Percentiles rank a stretch among this genome's conserved stretches.
Evolutionary conservation across 129 eudicot species (phyloP).

Genomic region (Mikania micrantha): DNA sequence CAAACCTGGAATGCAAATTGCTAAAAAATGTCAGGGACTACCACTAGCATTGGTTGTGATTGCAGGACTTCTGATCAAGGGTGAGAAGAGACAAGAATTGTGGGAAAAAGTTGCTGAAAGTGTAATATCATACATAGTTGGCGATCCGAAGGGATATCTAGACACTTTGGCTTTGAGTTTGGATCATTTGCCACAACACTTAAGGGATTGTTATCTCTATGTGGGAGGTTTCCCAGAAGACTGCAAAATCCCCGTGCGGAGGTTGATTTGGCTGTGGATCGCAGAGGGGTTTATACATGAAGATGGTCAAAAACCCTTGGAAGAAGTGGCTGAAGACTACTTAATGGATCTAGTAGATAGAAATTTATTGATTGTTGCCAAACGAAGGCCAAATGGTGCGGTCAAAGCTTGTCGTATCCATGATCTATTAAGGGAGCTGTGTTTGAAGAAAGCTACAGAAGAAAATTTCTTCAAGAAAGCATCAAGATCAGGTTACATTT

Average conservation of each 20-base stretch:
- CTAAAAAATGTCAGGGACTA: slow-evolving; percentile 29
- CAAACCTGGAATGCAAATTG: slow-evolving; percentile 26
- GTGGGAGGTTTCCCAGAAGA: slow-evolving; percentile 24
- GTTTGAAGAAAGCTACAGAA: slow-evolving; percentile 19
- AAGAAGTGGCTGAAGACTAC: slow-evolving; percentile 25
- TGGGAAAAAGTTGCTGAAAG: slow-evolving; percentile 19
- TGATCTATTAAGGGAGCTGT: slow-evolving; percentile 24
- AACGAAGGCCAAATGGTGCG: slow-evolving; percentile 23
- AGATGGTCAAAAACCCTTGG: slow-evolving; percentile 8
- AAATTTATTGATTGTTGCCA: slow-evolving; percentile 14
- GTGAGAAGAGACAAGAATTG: not conserved
- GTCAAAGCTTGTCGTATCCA: slow-evolving; percentile 21
- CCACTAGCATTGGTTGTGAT: slow-evolving; percentile 33
- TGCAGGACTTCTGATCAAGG: slow-evolving; percentile 21
- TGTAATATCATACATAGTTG: slow-evolving; percentile 17
- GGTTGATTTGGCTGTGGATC: slow-evolving; percentile 30
- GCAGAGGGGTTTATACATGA: slow-evolving; percentile 29
- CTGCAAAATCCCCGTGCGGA: not conserved
- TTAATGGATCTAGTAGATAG: slow-evolving; percentile 25
- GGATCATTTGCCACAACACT: slow-evolving; percentile 13
- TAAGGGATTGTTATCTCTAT: slow-evolving; percentile 25
- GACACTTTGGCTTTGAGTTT: slow-evolving; percentile 23
- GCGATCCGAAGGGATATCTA: slow-evolving; percentile 7
- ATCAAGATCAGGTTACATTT: slow-evolving; percentile 14
- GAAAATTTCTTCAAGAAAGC: slow-evolving; percentile 19